Base-by-base conservation (phyloP, 139 green algal species). In the Coelastrella sp. region DNA sequence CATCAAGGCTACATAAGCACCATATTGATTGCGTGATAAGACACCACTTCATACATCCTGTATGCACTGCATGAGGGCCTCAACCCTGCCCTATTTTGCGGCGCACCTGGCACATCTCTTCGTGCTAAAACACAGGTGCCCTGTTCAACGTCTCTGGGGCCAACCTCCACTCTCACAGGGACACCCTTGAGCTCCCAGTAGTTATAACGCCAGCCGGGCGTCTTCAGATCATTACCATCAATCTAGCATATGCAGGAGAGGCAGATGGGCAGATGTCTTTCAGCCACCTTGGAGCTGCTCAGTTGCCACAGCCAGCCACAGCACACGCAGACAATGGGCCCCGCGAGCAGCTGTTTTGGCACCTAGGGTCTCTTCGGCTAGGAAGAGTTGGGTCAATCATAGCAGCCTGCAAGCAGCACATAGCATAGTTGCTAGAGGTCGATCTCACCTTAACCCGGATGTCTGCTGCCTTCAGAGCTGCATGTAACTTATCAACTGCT, bases 191-290 rank as follows among this genome's bases (percentile, higher is more conserved):
- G 97, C 94, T 99, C 98, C 93, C 96, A 99, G 93, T 97, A 94
- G 93, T 98, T 99, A 94, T 98, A 99, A 91, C 99, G 99, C 95
- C 95, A 99, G 60, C 98, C 98, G 6, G 98, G 98, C 0, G 94
- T 98, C 87, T 96, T 96, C 61, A 94, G 93, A 15, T 94, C 87
- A 35, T 92, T 90, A 49, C 90, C 93, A 92, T 99, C 98, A 78
- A 99, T 61, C 92, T 95, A 24, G 8, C 17, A 22, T 4, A 11
- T 11, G 19, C 17, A 76, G 68, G 8, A 76, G 35, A 49, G 3
- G 1, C 35, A 3, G 3, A 49, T 49, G 1, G 4, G 12, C 63
- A 20, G 63, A 12, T 70, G 11, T 70, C 11, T 5, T 12, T 15
- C 63, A 70, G 11, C 63, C 63, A 70, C 11, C 63, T 70, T 70